These are phyloP conservation scores for Ustulina deusta DNA, from an alignment of 2,329 filamentous ascomycete species.

Conservation along the genomic window DNA sequence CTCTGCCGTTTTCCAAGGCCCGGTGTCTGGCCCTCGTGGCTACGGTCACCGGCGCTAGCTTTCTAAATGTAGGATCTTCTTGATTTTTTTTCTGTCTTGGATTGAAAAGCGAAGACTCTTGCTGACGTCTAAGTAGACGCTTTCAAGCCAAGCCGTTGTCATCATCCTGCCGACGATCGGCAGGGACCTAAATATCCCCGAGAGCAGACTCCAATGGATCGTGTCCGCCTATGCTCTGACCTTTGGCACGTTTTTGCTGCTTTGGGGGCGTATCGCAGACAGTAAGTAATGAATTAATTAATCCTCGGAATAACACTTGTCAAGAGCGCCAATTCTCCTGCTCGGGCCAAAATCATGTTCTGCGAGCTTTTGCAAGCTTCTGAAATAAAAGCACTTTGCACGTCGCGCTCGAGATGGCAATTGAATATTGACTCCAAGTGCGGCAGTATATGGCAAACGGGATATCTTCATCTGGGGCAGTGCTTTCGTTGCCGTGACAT, in stretches of 20 bases:
- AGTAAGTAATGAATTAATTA: too few species aligned
- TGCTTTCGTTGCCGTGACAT: slow-evolving; percentile 70
- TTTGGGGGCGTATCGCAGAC: slow-evolving; percentile 76
- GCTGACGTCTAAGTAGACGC: slow-evolving; percentile 56
- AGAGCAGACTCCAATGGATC: slow-evolving; percentile 72
- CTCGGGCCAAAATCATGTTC: neutral
- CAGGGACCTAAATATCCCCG: slow-evolving; percentile 66
- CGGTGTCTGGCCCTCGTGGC: slow-evolving; percentile 66
- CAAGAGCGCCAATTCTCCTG: neutral
- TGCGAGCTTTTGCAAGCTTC: neutral
- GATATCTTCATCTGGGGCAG: slow-evolving; percentile 74
- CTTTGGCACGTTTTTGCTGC: slow-evolving; percentile 75
- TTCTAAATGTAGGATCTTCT: slow-evolving; percentile 61
- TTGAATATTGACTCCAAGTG: slow-evolving; percentile 10
- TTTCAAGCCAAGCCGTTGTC: slow-evolving; percentile 69
- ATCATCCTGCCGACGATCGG: slow-evolving; percentile 74
- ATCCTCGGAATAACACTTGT: neutral
- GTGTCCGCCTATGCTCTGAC: slow-evolving; percentile 74
- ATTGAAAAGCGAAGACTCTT: neutral
- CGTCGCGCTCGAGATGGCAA: neutral
- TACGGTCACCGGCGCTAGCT: slow-evolving; percentile 67
- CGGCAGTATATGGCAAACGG: slow-evolving; percentile 70
- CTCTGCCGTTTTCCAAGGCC: slow-evolving; percentile 60
- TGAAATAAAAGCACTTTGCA: too few species aligned
- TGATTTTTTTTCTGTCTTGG: neutral